Evolutionary conservation across 2,329 filamentous ascomycete genomes (phyloP).

Genomic region (Colletotrichum neosansevieriae): DNA sequence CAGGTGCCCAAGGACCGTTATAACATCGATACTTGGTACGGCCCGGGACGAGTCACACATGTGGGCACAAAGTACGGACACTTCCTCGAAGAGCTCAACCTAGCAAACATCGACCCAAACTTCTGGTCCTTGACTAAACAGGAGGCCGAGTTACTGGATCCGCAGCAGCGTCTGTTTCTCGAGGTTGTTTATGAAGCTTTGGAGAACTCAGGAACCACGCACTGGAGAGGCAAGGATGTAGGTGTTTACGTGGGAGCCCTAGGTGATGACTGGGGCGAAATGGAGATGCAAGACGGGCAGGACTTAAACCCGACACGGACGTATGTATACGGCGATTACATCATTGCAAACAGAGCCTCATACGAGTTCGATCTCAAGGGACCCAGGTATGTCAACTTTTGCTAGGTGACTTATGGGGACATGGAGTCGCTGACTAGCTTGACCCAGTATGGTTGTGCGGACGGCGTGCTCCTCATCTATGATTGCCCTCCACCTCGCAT

Average conservation of each 20-base stretch:
- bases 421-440: no score
- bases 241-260: conserved; percentile 46
- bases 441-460: no score
- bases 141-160: conserved; percentile 44
- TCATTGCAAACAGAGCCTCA: no score
- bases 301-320: no score
- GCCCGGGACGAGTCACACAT: conserved; percentile 18
- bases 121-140: conserved; percentile 49
- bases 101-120: conserved; percentile 46
- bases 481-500: no score
- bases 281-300: no score
- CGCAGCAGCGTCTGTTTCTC: conserved; percentile 38
- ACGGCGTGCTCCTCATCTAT: no score
- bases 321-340: no score
- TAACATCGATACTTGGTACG: conserved; percentile 44
- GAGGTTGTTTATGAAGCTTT: conserved; percentile 39
- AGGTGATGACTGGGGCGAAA: conserved; percentile 45
- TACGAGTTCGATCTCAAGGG: no score
- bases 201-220: neutral
- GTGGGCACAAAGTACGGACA: conserved; percentile 44
- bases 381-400: no score
- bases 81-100: conserved; percentile 46
- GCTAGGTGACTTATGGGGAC: no score
- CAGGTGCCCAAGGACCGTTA: conserved; percentile 46
- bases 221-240: no score